A percentile compares a stretch with the other conserved stretches of the same genome.
Evolutionary conservation across 108 stramenopile genomes (phyloP).

Genomic region (Nitzschia palea): DNA sequence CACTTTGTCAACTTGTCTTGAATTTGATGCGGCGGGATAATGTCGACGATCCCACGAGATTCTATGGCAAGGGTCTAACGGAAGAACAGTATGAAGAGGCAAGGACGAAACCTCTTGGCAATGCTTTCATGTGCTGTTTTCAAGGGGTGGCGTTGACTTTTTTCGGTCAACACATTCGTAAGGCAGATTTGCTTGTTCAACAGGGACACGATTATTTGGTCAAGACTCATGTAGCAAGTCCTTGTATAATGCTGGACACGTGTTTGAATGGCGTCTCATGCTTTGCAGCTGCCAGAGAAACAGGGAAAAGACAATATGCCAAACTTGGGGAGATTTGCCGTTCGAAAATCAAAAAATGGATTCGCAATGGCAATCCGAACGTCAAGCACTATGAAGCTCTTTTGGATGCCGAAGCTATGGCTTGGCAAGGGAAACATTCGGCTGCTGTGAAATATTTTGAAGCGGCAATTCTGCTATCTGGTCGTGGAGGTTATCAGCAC

Average conservation of each 20-base stretch:
- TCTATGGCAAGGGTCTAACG: not conserved
- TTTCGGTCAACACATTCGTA: not conserved
- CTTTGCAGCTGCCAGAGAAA: slow-evolving; percentile 12
- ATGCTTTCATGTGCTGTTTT: not conserved
- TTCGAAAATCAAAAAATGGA: slow-evolving; percentile 5
- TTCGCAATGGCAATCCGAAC: slow-evolving; percentile 11
- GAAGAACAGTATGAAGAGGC: not conserved
- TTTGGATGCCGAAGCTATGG: slow-evolving; percentile 1
- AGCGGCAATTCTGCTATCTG: not conserved
- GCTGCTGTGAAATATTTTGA: not conserved
- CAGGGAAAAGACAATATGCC: slow-evolving; percentile 1
- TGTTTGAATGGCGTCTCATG: slow-evolving; percentile 10
- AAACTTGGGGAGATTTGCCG: not conserved
- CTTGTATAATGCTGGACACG: not conserved
- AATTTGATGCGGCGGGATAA: slow-evolving; percentile 20
- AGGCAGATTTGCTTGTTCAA: not conserved
- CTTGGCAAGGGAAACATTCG: not conserved
- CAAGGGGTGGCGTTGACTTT: not conserved
- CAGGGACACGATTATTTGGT: not conserved
- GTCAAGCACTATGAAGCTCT: slow-evolving; percentile 4
- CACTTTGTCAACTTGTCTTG: slow-evolving; percentile 17
- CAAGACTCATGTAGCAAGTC: not conserved
- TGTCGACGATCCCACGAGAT: not conserved
- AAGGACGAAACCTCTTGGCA: not conserved
- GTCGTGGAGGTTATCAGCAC: not conserved